Percentiles rank a stretch among this genome's conserved stretches.
phyloP scores from a whole-genome alignment of 306 rosid species.

The Cucurbita ficifolia region DNA sequence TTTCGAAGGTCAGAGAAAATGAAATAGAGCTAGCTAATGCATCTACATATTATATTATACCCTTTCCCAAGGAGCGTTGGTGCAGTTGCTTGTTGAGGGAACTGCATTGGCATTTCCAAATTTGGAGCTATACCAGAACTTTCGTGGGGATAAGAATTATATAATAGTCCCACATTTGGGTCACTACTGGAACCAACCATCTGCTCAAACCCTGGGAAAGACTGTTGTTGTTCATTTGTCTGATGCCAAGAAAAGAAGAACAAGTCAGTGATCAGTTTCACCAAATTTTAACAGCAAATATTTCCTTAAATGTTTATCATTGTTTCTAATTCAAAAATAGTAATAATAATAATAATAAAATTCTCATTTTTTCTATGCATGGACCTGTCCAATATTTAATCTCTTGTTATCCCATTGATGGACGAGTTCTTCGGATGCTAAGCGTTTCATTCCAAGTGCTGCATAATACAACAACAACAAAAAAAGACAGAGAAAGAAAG shows the following conservation, averaged over 20 bases:
- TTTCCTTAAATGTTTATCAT: background rate
- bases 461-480: conserved; percentile 12
- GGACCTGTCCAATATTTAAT: conserved; percentile 62
- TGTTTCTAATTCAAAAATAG: background rate
- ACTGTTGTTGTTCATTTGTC: conserved; percentile 44
- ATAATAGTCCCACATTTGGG: conserved; percentile 29
- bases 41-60: conserved; percentile 21
- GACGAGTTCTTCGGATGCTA: conserved; percentile 81
- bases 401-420: conserved; percentile 83
- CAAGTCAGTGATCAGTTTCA: background rate
- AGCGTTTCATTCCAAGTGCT: conserved; percentile 81
- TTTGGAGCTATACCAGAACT: conserved; percentile 29
- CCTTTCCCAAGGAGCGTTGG: conserved; percentile 76
- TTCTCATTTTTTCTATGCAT: too few species aligned
- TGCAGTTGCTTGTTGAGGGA: conserved; percentile 42
- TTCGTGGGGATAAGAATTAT: conserved; percentile 25
- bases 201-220: conserved; percentile 37
- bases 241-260: conserved; percentile 17
- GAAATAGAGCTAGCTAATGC: background rate
- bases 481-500: background rate
- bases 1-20: background rate
- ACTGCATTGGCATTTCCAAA: conserved; percentile 35
- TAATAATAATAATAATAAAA: too few species aligned
- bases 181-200: conserved; percentile 33
- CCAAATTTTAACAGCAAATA: background rate